Conservation (phyloP, 2,329 filamentous ascomycete genomes). For the Periconia sp. region DNA sequence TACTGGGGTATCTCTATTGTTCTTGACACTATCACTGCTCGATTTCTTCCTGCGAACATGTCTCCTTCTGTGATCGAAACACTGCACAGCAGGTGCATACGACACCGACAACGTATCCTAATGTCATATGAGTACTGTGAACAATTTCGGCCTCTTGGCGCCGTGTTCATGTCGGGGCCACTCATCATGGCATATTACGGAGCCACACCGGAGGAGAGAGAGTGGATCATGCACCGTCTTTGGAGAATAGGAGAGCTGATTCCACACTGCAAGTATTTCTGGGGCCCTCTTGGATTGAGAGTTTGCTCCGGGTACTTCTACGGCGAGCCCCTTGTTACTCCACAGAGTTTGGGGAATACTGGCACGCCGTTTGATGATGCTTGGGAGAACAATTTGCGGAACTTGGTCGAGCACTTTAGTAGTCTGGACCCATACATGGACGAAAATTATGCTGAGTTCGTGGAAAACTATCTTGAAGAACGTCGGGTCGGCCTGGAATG, state of each 20-base stretch:
- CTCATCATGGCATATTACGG: slow-evolving; percentile 7
- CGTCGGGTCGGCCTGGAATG: no score
- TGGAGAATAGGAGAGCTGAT: slow-evolving; percentile 6
- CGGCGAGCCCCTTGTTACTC: slow-evolving; percentile 1
- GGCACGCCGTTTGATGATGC: neutral
- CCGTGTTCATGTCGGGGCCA: slow-evolving; percentile 4
- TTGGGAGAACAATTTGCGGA: neutral
- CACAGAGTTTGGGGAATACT: neutral
- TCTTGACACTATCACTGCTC: slow-evolving; percentile 8
- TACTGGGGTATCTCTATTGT: slow-evolving; percentile 9
- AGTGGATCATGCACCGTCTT: slow-evolving; percentile 5
- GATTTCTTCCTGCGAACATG: slow-evolving; percentile 1
- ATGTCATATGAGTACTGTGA: slow-evolving; percentile 6
- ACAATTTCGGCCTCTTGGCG: slow-evolving; percentile 4
- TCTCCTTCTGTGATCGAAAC: neutral
- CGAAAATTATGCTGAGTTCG: no score
- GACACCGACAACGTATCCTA: slow-evolving; percentile 1
- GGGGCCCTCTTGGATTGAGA: slow-evolving; percentile 1
- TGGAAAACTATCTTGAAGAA: no score
- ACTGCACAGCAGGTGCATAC: slow-evolving; percentile 1
- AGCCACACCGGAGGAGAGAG: slow-evolving; percentile 2
- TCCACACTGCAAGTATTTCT: neutral
- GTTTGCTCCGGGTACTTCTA: slow-evolving; percentile 2
- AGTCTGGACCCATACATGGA: no score
- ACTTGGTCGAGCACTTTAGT: neutral